Percentiles rank a stretch among this genome's conserved stretches.
phyloP scores from a whole-genome alignment of 2,329 filamentous ascomycete species.

The Alternaria atra region DNA sequence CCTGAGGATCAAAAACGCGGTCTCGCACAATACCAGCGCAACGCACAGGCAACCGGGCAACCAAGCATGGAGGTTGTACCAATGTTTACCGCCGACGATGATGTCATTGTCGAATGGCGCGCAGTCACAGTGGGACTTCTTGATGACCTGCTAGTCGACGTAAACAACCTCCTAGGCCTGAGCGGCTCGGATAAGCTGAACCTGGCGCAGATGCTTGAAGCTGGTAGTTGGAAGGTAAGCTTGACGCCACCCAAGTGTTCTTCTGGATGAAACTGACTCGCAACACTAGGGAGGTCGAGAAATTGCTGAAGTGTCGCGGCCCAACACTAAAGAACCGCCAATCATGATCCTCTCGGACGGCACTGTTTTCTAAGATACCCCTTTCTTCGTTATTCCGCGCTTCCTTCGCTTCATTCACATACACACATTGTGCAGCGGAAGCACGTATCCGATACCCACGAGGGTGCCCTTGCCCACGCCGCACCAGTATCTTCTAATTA shows the following conservation, averaged over 20 bases:
- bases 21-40: slow-evolving; percentile 72
- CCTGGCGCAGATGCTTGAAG: slow-evolving; percentile 89
- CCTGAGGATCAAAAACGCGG: slow-evolving; percentile 74
- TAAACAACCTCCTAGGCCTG: slow-evolving; percentile 74
- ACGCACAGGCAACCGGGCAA: slow-evolving; percentile 75
- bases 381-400: slow-evolving; percentile 37
- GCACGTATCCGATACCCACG: slow-evolving; percentile 23
- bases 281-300: slow-evolving; percentile 80
- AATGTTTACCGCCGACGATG: slow-evolving; percentile 75
- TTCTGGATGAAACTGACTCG: slow-evolving; percentile 13
- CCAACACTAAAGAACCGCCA: slow-evolving; percentile 94
- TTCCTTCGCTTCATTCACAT: slow-evolving; percentile 35
- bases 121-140: slow-evolving; percentile 78
- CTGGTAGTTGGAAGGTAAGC: slow-evolving; percentile 95
- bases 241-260: background rate
- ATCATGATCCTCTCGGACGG: slow-evolving; percentile 97
- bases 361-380: slow-evolving; percentile 81
- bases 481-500: slow-evolving; percentile 26
- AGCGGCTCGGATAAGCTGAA: slow-evolving; percentile 74
- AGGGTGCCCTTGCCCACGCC: slow-evolving; percentile 11
- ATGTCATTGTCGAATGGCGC: slow-evolving; percentile 82
- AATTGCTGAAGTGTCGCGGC: slow-evolving; percentile 92
- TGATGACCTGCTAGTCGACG: slow-evolving; percentile 73
- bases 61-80: slow-evolving; percentile 78
- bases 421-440: slow-evolving; percentile 24